phyloP scores from a whole-genome alignment of 768 basidiomycete genomes.

The Termitomyces sp. region DNA sequence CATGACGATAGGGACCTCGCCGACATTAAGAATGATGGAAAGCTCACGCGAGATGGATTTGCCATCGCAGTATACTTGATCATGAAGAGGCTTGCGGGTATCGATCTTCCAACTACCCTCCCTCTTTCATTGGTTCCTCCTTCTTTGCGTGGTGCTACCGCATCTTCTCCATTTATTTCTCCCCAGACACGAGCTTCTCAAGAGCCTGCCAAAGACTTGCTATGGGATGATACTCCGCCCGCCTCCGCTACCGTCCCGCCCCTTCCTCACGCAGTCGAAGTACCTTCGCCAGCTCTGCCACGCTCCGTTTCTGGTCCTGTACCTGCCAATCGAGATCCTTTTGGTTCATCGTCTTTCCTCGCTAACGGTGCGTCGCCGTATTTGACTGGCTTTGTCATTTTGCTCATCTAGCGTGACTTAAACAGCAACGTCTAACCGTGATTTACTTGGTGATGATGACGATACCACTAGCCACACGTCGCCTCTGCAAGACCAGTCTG shows the following conservation, averaged over 20 bases:
- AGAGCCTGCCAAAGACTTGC: constrained; percentile 43
- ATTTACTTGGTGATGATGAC: constrained; percentile 78
- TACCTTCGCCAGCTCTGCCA: constrained; percentile 18
- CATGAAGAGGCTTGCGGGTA: constrained; percentile 77
- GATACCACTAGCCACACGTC: constrained; percentile 40
- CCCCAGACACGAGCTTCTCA: constrained; percentile 36
- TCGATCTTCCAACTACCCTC: constrained; percentile 67
- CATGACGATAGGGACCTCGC: constrained; percentile 75
- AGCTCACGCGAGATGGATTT: constrained; percentile 86
- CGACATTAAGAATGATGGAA: constrained; percentile 85
- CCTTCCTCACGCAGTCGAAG: constrained; percentile 28
- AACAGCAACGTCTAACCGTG: constrained; percentile 24
- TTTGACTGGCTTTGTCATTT: neutral
- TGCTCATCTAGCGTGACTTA: neutral
- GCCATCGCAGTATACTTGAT: constrained; percentile 96
- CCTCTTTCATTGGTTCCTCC: constrained; percentile 81
- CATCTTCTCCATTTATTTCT: constrained; percentile 36
- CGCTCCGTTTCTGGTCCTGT: constrained; percentile 19
- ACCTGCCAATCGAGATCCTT: constrained; percentile 44
- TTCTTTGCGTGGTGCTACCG: constrained; percentile 52
- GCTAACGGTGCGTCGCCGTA: constrained; percentile 22
- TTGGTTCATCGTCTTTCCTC: constrained; percentile 33
- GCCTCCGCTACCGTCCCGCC: constrained; percentile 42
- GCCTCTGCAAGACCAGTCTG: constrained; percentile 67
- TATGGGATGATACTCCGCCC: constrained; percentile 56